phyloP scores from a whole-genome alignment of 2,329 filamentous ascomycete species.

The Emergomyces orientalis region DNA sequence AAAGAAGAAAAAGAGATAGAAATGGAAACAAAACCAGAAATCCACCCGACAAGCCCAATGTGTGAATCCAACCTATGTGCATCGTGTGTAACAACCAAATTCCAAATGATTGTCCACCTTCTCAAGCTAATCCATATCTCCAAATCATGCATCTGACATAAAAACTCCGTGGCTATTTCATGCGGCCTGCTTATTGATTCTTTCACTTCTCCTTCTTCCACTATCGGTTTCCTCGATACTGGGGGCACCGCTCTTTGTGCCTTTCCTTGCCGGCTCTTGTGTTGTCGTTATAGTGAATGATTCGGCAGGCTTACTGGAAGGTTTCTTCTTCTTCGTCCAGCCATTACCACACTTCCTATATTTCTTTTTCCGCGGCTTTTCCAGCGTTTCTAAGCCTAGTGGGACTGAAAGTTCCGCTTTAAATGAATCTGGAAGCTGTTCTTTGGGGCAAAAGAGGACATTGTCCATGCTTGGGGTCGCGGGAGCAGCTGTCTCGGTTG shows the following conservation, averaged over 20 bases:
- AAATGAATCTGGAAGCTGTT: not conserved
- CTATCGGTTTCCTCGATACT: not conserved
- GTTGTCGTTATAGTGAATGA: not conserved
- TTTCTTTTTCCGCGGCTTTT: not conserved
- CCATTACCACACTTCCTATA: not conserved
- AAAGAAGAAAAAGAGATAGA: not conserved
- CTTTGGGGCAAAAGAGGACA: not conserved
- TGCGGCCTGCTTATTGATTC: not conserved
- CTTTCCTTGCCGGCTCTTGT: not conserved
- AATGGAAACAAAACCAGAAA: not conserved
- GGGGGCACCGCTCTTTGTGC: not conserved
- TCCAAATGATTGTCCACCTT: not conserved
- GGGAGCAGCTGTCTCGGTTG: not conserved
- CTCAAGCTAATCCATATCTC: not conserved
- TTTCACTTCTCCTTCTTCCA: not conserved
- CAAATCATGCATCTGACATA: not conserved
- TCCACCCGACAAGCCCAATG: not conserved
- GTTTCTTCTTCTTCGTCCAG: conserved; percentile 1
- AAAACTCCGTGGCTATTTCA: not conserved
- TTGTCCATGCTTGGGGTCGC: not conserved
- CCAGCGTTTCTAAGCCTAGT: not conserved
- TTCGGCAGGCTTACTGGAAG: not conserved
- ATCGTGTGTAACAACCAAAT: not conserved
- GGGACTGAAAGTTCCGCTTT: not conserved
- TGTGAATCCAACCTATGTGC: no score